Base-by-base conservation (phyloP, 768 basidiomycete genomes). In the Lactifluus echinatus region DNA sequence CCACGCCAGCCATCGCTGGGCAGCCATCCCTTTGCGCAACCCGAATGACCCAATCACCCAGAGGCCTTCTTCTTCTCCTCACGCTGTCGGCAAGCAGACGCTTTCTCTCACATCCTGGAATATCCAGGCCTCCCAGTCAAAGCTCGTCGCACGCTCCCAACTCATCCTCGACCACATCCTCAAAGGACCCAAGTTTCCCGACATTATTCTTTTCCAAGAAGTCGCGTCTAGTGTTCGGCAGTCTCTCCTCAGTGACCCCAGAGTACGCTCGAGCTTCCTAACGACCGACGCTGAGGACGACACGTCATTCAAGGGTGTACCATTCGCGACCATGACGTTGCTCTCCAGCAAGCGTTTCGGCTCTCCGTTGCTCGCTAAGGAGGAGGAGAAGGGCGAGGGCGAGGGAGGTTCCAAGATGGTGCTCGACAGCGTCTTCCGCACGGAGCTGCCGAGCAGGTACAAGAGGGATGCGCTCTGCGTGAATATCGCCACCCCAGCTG, bases 61-160 rank as follows among this genome's bases (percentile, higher is more conserved):
- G 63, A 44, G 17, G 53, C 52, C n/a, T n/a, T n/a, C n/a, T n/a
- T n/a, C n/a, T n/a, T n/a, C n/a, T n/a, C n/a, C n/a, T n/a, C n/a
- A n/a, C n/a, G n/a, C n/a, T n/a, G n/a, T n/a, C n/a, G n/a, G n/a
- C n/a, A n/a, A n/a, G n/a, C n/a, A n/a, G n/a, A n/a, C n/a, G n/a
- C n/a, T 71, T 64, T 69, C 72, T 59, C 71, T 72, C 66, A 66
- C 53, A 64, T 63, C 74, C 28, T 67, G 65, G 72, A 75, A 75
- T 61, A 60, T 75, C 56, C 58, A 75, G 33, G 72, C 70, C 65
- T 69, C 65, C 68, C 63, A 65, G 51, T 63, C 67, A 34, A 60
- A 65, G 47, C 57, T 66, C 61, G 60, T 71, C 63, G 23, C 65
- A 64, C 71, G 74, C 49, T 59, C 71, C 67, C 65, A 68, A 53